Evolutionary conservation across 75 land plant species (phyloP), one percentile per base, ranked within the genome.

Genomic region (Cupressus sempervirens): DNA sequence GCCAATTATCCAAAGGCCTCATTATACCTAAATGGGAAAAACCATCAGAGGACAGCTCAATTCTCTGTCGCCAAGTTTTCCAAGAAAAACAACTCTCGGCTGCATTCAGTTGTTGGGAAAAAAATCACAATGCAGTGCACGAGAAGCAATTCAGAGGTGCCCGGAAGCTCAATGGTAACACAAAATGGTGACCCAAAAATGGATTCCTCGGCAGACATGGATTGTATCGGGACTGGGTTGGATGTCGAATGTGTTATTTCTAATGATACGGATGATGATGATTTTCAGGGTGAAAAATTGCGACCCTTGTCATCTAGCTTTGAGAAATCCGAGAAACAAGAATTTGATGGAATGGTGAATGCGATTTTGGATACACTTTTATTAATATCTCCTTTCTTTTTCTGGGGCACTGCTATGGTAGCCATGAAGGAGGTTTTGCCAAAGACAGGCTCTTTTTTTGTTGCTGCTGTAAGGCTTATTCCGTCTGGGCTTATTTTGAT

Each of bases 331-430:
- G 85, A 41, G 34, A 32, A 32, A 16, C 68, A 40, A 86, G 65
- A 32, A 12, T 15, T 54, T 14, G 58, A 3, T 29, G 87, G 58
- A 46, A 76, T 86, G 35, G 43, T 77, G 18, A 36, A 58, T 34
- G 40, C 18, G 48, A 80, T 83, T n/a, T 48, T 87, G 89, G 96
- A 95, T 18, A 90, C 88, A 87, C 91, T 90, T 36, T 81, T 98
- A 12, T 85, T 98, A 87, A 89, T 98, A 1, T 98, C 99, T 32
- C 99, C 99, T 1, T 98, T 98, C 88, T 98, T 98, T 87, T 98
- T 98, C 91, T 98, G 99, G 99, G 99, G 99, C 74, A 96, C 99
- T 40, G 94, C 99, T 1, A 98, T 98, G 99, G 99, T 98, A 82
- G 99, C 99, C 29, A 98, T 98, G 99, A 98, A 98, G 87, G 94